These are phyloP conservation scores for Myriangium duriaei DNA, from an alignment of 2,329 filamentous ascomycete species.

Conservation along the genomic window DNA sequence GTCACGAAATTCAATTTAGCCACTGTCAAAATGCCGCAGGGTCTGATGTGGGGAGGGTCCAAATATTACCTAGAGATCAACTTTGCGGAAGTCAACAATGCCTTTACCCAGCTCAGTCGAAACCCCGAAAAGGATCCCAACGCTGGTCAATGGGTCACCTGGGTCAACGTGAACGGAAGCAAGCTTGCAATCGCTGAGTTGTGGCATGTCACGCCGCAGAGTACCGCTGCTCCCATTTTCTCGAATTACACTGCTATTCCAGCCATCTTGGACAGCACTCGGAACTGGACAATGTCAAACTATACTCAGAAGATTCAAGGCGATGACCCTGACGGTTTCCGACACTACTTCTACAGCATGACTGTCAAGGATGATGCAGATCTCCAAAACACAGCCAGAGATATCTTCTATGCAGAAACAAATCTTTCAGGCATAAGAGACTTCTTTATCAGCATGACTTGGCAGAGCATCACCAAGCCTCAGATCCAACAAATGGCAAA, in stretches of 20 bases:
- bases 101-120: background rate
- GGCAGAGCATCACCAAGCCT: conserved; percentile 3
- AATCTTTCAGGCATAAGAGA: too few species aligned
- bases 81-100: conserved; percentile 4
- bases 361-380: conserved; percentile 3
- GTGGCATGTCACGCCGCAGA: background rate
- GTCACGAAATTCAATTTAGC: conserved; percentile 13
- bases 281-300: conserved; percentile 1
- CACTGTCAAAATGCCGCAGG: background rate
- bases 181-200: background rate
- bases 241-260: background rate
- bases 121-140: conserved; percentile 1
- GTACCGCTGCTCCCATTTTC: conserved; percentile 5
- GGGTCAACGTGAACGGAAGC: background rate
- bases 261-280: conserved; percentile 1
- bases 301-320: conserved; percentile 3
- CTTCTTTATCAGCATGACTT: background rate
- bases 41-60: conserved; percentile 3
- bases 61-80: background rate
- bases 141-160: conserved; percentile 4
- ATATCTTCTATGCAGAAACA: conserved; percentile 4
- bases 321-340: conserved; percentile 2
- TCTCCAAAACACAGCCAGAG: background rate
- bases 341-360: conserved; percentile 4
- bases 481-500: conserved; percentile 3